Evolutionary conservation across 495 filamentous ascomycete genomes (phyloP), one percentile per base, ranked within the genome.

Genomic region (Xylaria telfairii): DNA sequence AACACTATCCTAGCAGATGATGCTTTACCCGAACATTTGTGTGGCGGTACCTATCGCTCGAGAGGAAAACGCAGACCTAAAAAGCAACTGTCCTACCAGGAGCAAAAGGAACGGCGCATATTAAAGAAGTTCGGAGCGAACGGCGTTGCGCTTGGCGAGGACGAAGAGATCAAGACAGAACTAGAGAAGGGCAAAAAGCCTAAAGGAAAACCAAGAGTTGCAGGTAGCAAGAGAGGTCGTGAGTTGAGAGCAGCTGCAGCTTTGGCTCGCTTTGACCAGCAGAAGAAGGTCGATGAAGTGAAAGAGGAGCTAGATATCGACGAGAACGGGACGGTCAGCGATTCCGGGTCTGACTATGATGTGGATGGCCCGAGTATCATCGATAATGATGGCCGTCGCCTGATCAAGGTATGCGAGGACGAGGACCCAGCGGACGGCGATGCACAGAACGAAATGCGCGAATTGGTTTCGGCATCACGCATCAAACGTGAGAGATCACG

Each of bases 171-270:
- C 37, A 90, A 90, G 73, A 81, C 82, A 5, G 86, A 89, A 73
- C 79, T 94, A 28, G 92, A 94, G 76, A 84, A 86, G 19, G 91
- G 91, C 1, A 90, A 87, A 71, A 83, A 77, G 41, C 75, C 82
- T 3, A 82, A 83, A 46, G 86, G 83, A 10, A 94, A 92, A 71
- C 92, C 92, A 0, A 84, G 89, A 68, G 90, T 94, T 17, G 92
- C 92, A 9, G 82, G 82, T 17, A 93, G 91, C 73, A 84, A 84
- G 39, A 80, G 92, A 64, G 93, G 92, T 1, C 81, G 92, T 68
- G 92, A 95, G 62, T 78, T 95, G 19, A 83, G 92, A 71, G 92
- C 92, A 32, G 92, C 90, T 17, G 92, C 92, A 49, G 92, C 92
- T 6, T 72, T 95, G 70, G 91, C 90, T 24, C 86, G 92, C 71